Conservation (phyloP, 2,329 filamentous ascomycete species). For the Neocucurbitaria cava region DNA sequence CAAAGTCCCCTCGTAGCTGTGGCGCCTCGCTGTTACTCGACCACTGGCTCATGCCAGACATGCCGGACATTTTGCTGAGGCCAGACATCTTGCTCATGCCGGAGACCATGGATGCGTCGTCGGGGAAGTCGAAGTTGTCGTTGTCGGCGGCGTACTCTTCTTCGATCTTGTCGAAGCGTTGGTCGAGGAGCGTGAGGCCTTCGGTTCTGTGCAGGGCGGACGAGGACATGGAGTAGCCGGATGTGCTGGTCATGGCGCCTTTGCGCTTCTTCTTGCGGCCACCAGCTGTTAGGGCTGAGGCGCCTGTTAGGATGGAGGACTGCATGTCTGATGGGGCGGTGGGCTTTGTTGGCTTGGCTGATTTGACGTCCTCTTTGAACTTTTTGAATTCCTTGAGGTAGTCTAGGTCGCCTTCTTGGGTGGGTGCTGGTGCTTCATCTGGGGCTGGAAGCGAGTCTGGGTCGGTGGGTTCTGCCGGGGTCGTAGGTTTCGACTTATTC, state of each 20-base stretch:
- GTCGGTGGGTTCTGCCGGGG: conserved; percentile 59
- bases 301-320: conserved; percentile 73
- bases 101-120: conserved; percentile 56
- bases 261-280: conserved; percentile 93
- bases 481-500: conserved; percentile 42
- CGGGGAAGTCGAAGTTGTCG: conserved; percentile 44
- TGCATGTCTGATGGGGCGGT: conserved; percentile 69
- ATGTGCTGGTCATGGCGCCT: conserved; percentile 86
- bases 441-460: conserved; percentile 40
- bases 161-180: conserved; percentile 89
- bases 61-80: conserved; percentile 47
- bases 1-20: conserved; percentile 78
- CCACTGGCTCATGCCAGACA: conserved; percentile 44
- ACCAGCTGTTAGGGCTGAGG: conserved; percentile 71
- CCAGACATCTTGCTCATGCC: conserved; percentile 61
- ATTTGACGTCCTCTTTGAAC: conserved; percentile 80
- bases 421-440: conserved; percentile 41
- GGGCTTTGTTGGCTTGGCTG: conserved; percentile 50
- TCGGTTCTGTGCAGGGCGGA: conserved; percentile 88
- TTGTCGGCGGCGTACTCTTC: conserved; percentile 69
- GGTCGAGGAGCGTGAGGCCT: conserved; percentile 82
- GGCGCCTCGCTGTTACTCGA: conserved; percentile 50
- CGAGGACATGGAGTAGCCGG: conserved; percentile 89
- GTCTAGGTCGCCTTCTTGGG: conserved; percentile 67
- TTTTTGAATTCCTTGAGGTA: conserved; percentile 95